Conservation (phyloP, 2,329 filamentous ascomycete genomes). For the Penicillium sp. region DNA sequence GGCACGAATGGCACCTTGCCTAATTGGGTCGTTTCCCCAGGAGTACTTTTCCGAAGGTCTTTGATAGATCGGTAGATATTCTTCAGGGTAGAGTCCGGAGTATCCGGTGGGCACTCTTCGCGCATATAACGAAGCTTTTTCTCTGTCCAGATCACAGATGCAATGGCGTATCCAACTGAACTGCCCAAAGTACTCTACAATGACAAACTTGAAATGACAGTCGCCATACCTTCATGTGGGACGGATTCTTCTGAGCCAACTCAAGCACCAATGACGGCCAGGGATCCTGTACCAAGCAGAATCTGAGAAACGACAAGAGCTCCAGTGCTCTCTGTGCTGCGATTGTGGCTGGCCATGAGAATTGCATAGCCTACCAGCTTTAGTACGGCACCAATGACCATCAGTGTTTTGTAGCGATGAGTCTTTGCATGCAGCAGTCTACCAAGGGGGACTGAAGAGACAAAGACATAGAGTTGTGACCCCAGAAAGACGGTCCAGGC, state of each 20-base stretch:
- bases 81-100: background rate
- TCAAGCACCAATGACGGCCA: conserved; percentile 47
- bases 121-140: conserved; percentile 6
- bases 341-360: conserved; percentile 32
- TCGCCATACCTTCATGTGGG: conserved; percentile 49
- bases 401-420: conserved; percentile 50
- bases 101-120: background rate
- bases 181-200: conserved; percentile 48
- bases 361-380: conserved; percentile 46
- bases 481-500: conserved; percentile 49
- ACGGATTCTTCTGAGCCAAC: conserved; percentile 50
- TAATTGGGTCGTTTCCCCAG: conserved; percentile 38
- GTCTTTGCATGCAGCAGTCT: conserved; percentile 38
- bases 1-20: conserved; percentile 44
- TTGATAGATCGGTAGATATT: conserved; percentile 44
- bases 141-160: conserved; percentile 43
- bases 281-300: conserved; percentile 42
- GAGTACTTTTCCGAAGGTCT: conserved; percentile 34
- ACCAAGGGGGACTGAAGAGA: conserved; percentile 39
- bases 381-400: conserved; percentile 43
- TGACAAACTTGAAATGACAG: conserved; percentile 43
- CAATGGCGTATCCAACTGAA: conserved; percentile 45
- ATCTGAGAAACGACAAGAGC: conserved; percentile 43
- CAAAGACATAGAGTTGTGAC: conserved; percentile 47
- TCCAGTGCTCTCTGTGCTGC: conserved; percentile 41